A percentile compares a stretch with the other conserved stretches of the same genome.
These are phyloP conservation scores for Pleurostoma richardsiae DNA, from an alignment of 2,329 filamentous ascomycete genomes.

Conservation along the genomic window DNA sequence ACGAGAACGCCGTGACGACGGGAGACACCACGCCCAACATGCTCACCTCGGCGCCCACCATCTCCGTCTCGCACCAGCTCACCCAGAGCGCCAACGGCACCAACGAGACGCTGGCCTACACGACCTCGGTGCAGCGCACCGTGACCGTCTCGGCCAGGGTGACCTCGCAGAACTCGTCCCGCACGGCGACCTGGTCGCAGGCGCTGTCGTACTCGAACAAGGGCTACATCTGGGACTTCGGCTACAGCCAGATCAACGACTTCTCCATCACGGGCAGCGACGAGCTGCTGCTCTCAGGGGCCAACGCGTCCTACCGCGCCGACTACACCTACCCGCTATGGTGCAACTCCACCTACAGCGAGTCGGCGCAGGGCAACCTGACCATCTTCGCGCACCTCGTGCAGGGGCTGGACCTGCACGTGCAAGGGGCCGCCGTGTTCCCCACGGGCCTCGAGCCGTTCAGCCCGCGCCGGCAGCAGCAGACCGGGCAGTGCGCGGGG, in stretches of 20 bases:
- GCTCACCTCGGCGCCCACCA: constrained; percentile 29
- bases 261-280: constrained; percentile 24
- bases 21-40: constrained; percentile 29
- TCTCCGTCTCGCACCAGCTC: constrained; percentile 45
- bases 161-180: constrained; percentile 33
- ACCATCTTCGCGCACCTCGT: constrained; percentile 35
- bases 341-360: constrained; percentile 45
- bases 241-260: constrained; percentile 35
- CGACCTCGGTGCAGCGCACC: constrained; percentile 47
- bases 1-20: constrained; percentile 44
- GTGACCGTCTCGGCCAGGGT: constrained; percentile 50
- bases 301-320: constrained; percentile 19
- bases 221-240: constrained; percentile 37
- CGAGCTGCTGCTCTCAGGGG: constrained; percentile 5
- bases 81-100: constrained; percentile 40
- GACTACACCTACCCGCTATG: constrained; percentile 57
- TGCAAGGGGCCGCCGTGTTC: constrained; percentile 37
- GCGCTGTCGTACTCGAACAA: constrained; percentile 45
- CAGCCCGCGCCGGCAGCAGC: constrained; percentile 13
- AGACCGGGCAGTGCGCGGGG: constrained; percentile 10
- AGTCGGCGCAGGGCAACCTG: constrained; percentile 35
- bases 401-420: constrained; percentile 32
- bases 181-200: constrained; percentile 51
- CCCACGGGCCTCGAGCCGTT: constrained; percentile 59
- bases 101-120: constrained; percentile 57